phyloP scores from a whole-genome alignment of 1,284 basidiomycete genomes.

The Ustilago lituana region DNA sequence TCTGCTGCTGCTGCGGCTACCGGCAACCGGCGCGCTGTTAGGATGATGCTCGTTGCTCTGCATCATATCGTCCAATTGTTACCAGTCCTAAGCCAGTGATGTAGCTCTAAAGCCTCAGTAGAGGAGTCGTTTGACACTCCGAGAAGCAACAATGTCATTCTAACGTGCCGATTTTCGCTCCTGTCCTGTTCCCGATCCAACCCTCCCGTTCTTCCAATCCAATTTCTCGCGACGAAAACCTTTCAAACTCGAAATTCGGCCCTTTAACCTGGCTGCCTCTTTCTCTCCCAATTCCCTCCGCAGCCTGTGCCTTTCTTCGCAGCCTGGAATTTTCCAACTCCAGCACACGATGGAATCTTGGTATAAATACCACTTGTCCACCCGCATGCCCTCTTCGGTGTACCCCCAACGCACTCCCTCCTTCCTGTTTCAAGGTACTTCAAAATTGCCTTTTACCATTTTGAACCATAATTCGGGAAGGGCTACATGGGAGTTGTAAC shows the following conservation, averaged over 20 bases:
- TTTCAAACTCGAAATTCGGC: slow-evolving; percentile 27
- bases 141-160: slow-evolving; percentile 9
- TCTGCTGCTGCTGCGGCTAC: no score
- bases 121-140: slow-evolving; percentile 13
- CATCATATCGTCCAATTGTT: no score
- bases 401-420: slow-evolving; percentile 43
- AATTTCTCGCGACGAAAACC: slow-evolving; percentile 5
- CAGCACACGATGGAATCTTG: no score
- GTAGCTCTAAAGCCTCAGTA: no score
- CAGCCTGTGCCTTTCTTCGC: background rate
- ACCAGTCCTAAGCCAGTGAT: background rate
- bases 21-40: no score
- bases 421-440: slow-evolving; percentile 55
- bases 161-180: slow-evolving; percentile 3
- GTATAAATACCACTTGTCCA: no score
- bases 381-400: background rate
- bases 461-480: slow-evolving; percentile 57
- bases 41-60: background rate
- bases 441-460: slow-evolving; percentile 59
- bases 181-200: no score
- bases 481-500: slow-evolving; percentile 47
- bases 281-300: background rate
- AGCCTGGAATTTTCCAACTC: background rate
- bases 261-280: background rate
- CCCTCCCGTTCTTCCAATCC: no score